Base-by-base conservation (phyloP, 2,329 filamentous ascomycete species). In the Neurospora sp. region DNA sequence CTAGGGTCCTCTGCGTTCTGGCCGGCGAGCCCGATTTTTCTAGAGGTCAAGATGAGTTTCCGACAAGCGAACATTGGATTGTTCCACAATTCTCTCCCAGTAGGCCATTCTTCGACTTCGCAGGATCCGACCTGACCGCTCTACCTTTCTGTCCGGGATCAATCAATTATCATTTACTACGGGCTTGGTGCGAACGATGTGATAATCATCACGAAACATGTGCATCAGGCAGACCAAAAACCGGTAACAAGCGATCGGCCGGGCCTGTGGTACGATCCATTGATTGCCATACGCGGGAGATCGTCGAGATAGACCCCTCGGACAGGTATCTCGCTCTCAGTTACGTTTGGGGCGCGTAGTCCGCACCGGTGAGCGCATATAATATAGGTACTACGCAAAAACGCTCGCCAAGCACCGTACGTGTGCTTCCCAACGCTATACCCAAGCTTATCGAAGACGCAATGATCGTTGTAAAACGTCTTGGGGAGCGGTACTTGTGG, bases 291-390 rank as follows among this genome's bases (percentile, higher is more conserved):
- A 12, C 8, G 0, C 43, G 43, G 4, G 19, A 23, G 43, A 0
- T 52, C 11, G 43, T 52, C 1, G 10, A 52, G 43, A 12, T 23
- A 52, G 1, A 6, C 1, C 3, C n/a, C 0, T 19, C 17, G 0
- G 46, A 40, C 8, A 46, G 65, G 19, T 80, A 77, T 66, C 69
- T 74, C n/a, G 77, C 78, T 3, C 72, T 81, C 0, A 79, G 78
- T 3, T 80, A 80, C 71, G 75, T 77, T 0, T 80, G 78, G 79
- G 78, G 79, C 0, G 70, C 75, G 62, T 39, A 72, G 2, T 3
- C 67, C 3, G 40, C 67, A 12, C 43, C n/a, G 3, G 8, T 0
- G 10, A n/a, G 17, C 40, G 40, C 1, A n/a, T 4, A 4, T 43
- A 0, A 8, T n/a, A n/a, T 2, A n/a, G 3, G 17, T 10, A 4